Conservation (phyloP, 371 early-diverging fungal species). For the Zopfochytrium polystomum region DNA sequence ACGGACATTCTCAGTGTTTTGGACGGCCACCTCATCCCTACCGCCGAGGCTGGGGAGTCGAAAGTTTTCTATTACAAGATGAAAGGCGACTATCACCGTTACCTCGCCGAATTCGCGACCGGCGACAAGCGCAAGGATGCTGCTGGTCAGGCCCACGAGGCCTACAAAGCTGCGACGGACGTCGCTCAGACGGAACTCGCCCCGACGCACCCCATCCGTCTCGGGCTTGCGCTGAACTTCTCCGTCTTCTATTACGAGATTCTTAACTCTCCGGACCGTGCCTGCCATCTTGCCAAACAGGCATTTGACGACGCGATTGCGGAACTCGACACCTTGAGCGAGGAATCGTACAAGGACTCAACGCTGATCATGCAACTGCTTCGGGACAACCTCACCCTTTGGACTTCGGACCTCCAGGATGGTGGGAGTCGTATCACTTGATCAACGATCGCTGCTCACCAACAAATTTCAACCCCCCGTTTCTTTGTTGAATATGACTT, state of each 20-base stretch:
- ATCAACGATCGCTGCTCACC: conserved; percentile 27
- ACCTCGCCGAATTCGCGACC: conserved; percentile 96
- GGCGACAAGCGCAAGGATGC: conserved; percentile 86
- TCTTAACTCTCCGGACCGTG: conserved; percentile 96
- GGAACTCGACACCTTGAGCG: conserved; percentile 97
- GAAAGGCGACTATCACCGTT: conserved; percentile 99
- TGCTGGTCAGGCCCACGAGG: conserved; percentile 84
- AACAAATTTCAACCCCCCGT: no score
- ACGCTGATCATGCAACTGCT: conserved; percentile 99
- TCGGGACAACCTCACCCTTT: conserved; percentile 99
- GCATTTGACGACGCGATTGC: conserved; percentile 99
- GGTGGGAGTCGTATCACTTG: conserved; percentile 11
- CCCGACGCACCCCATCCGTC: conserved; percentile 98
- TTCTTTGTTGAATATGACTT: no score
- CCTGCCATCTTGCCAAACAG: conserved; percentile 98
- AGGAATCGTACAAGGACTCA: conserved; percentile 99
- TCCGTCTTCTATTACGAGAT: conserved; percentile 99
- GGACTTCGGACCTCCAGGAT: conserved; percentile 89
- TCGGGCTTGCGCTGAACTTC: conserved; percentile 99
- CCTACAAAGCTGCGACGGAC: conserved; percentile 95
- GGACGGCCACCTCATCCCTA: conserved; percentile 83
- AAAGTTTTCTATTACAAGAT: conserved; percentile 99
- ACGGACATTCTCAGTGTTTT: conserved; percentile 92
- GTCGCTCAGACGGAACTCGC: conserved; percentile 92
- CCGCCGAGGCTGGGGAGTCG: conserved; percentile 88